Percentiles rank a stretch among this genome's conserved stretches.
These are phyloP conservation scores for Pichia cabralensis DNA, from an alignment of 805 yeast species.

Conservation along the genomic window DNA sequence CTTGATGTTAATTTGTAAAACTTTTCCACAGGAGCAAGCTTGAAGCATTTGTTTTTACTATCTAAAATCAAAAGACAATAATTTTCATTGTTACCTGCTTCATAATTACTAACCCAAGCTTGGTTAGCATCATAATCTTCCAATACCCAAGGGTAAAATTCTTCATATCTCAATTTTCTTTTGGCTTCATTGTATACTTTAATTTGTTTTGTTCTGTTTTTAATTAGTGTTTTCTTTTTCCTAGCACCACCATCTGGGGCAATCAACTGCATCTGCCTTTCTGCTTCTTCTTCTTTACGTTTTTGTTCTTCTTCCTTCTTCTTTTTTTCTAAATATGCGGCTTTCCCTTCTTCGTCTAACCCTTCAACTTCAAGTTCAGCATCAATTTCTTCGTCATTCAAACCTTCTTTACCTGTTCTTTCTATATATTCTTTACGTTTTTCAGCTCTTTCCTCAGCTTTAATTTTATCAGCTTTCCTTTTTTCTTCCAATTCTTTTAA, in stretches of 20 bases:
- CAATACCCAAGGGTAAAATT: conserved; percentile 95
- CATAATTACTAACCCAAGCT: conserved; percentile 93
- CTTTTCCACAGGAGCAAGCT: conserved; percentile 91
- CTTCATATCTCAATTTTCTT: conserved; percentile 83
- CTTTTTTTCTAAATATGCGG: conserved; percentile 16
- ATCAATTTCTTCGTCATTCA: conserved; percentile 20
- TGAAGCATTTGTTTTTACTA: conserved; percentile 62
- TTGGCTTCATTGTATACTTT: conserved; percentile 74
- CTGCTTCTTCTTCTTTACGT: conserved; percentile 29
- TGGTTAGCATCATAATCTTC: conserved; percentile 93
- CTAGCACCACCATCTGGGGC: conserved; percentile 93
- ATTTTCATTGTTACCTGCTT: conserved; percentile 80
- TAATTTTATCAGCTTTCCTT: conserved; percentile 37
- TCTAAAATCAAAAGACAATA: conserved; percentile 80
- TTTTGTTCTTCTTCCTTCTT: conserved; percentile 18
- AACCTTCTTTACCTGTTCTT: conserved; percentile 10
- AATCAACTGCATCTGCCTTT: conserved; percentile 51
- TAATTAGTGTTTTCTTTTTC: conserved; percentile 47
- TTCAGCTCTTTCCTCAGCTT: conserved; percentile 27
- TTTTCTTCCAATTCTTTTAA: conserved; percentile 65
- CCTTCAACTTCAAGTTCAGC: conserved; percentile 22
- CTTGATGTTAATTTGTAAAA: conserved; percentile 90
- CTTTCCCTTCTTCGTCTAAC: conserved; percentile 34
- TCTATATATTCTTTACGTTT: conserved; percentile 27
- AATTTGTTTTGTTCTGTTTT: conserved; percentile 78